Evolutionary conservation across 176 grass and related monocot species (phyloP).

Genomic region (Oropetium thomaeum): DNA sequence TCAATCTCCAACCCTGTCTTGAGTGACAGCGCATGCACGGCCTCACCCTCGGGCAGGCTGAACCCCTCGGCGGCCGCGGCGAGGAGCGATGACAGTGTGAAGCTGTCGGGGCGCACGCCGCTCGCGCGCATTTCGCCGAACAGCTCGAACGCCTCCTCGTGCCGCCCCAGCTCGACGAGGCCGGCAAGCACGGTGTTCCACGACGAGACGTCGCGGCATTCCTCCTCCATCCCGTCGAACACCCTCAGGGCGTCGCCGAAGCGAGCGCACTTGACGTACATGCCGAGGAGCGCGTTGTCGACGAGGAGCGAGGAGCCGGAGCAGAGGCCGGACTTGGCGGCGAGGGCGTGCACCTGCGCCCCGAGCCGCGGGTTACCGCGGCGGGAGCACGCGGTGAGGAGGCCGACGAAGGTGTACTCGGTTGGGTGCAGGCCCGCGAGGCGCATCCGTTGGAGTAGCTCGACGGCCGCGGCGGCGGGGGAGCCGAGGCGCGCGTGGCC

Average conservation of each 20-base stretch:
- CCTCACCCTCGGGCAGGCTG: slow-evolving; percentile 20
- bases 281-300: slow-evolving; percentile 55
- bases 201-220: slow-evolving; percentile 52
- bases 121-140: slow-evolving; percentile 44
- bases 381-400: slow-evolving; percentile 64
- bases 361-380: slow-evolving; percentile 41
- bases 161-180: slow-evolving; percentile 49
- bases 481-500: slow-evolving; percentile 43
- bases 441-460: slow-evolving; percentile 49
- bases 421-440: slow-evolving; percentile 33
- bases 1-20: slow-evolving; percentile 61
- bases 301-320: slow-evolving; percentile 36
- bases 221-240: slow-evolving; percentile 41
- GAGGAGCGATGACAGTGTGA: slow-evolving; percentile 55
- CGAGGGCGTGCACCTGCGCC: slow-evolving; percentile 59
- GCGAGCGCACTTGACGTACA: slow-evolving; percentile 50
- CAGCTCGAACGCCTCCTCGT: slow-evolving; percentile 58
- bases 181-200: slow-evolving; percentile 59
- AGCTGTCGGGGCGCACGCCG: slow-evolving; percentile 35
- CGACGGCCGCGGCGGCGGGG: background rate
- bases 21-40: slow-evolving; percentile 59
- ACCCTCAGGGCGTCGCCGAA: slow-evolving; percentile 28
- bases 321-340: slow-evolving; percentile 27
- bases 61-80: slow-evolving; percentile 41
- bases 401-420: slow-evolving; percentile 56